phyloP scores from a whole-genome alignment of 306 rosid species.

The Geum urbanum region DNA sequence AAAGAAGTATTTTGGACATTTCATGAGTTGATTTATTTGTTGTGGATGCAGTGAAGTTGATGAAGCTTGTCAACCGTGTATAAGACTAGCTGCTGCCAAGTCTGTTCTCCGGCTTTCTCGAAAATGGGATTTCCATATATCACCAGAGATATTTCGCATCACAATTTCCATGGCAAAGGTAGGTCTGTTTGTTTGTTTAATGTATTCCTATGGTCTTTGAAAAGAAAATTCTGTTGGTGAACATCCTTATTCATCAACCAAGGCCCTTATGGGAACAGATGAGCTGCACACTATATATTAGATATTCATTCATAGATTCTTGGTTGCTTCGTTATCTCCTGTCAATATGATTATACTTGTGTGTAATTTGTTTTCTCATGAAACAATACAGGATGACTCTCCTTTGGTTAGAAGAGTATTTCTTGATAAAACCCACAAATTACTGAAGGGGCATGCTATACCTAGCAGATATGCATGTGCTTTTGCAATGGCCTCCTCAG shows the following conservation, averaged over 20 bases:
- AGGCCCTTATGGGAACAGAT: neutral
- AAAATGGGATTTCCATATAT: constrained; percentile 81
- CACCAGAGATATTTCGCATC: constrained; percentile 54
- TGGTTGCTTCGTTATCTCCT: constrained; percentile 1
- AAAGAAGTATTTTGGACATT: neutral
- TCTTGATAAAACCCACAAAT: constrained; percentile 56
- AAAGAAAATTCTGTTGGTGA: neutral
- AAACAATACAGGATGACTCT: constrained; percentile 58
- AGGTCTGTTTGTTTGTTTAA: constrained; percentile 23
- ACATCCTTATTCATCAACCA: neutral
- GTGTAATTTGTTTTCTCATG: constrained; percentile 20
- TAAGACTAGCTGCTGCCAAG: constrained; percentile 81
- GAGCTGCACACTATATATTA: neutral
- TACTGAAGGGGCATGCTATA: constrained; percentile 68
- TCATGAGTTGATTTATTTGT: constrained; percentile 17
- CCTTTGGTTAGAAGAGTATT: constrained; percentile 52
- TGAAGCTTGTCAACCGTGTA: constrained; percentile 41
- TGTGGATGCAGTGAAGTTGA: constrained; percentile 50
- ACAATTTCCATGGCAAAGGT: constrained; percentile 69
- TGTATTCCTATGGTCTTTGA: neutral
- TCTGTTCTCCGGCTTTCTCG: constrained; percentile 71
- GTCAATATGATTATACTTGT: constrained; percentile 3
- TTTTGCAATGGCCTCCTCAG: constrained; percentile 60
- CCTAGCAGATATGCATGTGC: constrained; percentile 86
- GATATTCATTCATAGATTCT: neutral